Evolutionary conservation across 805 yeast species (phyloP), one percentile per base, ranked within the genome.

Genomic region (Lipomyces lipofer): DNA sequence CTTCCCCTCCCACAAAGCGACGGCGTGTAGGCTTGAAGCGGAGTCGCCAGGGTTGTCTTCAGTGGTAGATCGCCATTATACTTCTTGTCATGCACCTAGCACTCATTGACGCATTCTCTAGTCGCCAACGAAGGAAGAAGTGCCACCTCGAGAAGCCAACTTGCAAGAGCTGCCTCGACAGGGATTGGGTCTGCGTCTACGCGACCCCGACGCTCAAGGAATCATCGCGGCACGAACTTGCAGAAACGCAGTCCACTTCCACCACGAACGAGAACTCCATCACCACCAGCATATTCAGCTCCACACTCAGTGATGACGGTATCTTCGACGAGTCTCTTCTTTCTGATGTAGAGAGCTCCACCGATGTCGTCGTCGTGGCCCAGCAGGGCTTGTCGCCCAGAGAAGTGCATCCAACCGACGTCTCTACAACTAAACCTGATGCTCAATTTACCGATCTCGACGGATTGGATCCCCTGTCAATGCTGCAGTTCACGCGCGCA

Each of bases 111-210:
- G 19, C 9, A 8, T 21, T 2, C 25, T 12, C 3, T 27, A 58
- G 62, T 28, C 62, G 62, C 5, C 56, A 44, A 25, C 53, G 62
- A 7, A 24, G 62, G 15, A 58, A 58, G 36, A 58, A 58, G 30
- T 58, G 62, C 46, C 48, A 32, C 25, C 40, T 24, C 35, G 52
- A 54, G 36, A 43, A 29, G 30, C 62, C 62, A 4, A 9, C 35
- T 19, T 58, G 62, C 54, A 33, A 28, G 21, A 51, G 56, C 44
- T 58, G 62, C 33, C 47, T 15, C 22, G 58, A 58, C n/a, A 27
- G 62, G 8, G 32, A 45, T 19, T 58, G 62, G 62, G 40, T 13
- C 9, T 58, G 62, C 39, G 19, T 27, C 1, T 58, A 58, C 27
- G 60, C 62, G 12, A 9, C 44, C 22, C 47, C n/a, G n/a, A n/a